phyloP scores from a whole-genome alignment of 2,329 filamentous ascomycete genomes.

The Periconia sp. region DNA sequence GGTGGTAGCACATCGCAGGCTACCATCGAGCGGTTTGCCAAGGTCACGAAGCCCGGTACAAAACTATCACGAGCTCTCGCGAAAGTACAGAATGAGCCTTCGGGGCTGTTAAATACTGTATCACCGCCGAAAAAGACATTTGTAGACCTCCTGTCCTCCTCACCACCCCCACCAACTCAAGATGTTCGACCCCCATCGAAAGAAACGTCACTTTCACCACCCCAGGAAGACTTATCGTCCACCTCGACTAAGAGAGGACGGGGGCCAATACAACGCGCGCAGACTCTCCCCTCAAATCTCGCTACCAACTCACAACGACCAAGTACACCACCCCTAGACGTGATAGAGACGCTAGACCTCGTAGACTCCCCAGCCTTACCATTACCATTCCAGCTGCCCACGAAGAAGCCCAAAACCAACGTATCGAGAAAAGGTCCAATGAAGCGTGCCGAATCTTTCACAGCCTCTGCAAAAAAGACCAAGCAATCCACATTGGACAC shows the following conservation, averaged over 20 bases:
- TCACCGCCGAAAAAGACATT: slow-evolving; percentile 7
- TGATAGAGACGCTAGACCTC: slow-evolving; percentile 33
- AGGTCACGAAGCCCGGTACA: slow-evolving; percentile 38
- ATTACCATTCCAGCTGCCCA: slow-evolving; percentile 24
- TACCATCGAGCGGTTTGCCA: slow-evolving; percentile 34
- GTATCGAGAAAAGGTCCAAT: slow-evolving; percentile 3
- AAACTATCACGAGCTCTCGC: slow-evolving; percentile 17
- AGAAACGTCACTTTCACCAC: slow-evolving; percentile 21
- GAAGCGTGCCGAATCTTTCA: slow-evolving; percentile 14
- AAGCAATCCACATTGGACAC: slow-evolving; percentile 35
- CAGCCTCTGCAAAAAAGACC: slow-evolving; percentile 19
- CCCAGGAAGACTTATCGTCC: slow-evolving; percentile 25
- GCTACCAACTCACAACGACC: slow-evolving; percentile 13
- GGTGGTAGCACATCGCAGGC: slow-evolving; percentile 19
- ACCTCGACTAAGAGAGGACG: slow-evolving; percentile 34
- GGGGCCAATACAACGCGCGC: slow-evolving; percentile 37
- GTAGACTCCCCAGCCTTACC: slow-evolving; percentile 22
- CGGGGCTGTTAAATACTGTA: slow-evolving; percentile 4
- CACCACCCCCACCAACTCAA: slow-evolving; percentile 18
- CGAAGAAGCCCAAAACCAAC: slow-evolving; percentile 26
- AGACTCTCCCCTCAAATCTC: slow-evolving; percentile 27
- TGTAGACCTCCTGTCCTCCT: slow-evolving; percentile 33
- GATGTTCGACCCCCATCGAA: slow-evolving; percentile 1
- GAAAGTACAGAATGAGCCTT: slow-evolving; percentile 19
- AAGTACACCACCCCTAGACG: slow-evolving; percentile 18